These are phyloP conservation scores for Paraphaeosphaeria sporulosa DNA, from an alignment of 2,329 filamentous ascomycete genomes.

Conservation along the genomic window DNA sequence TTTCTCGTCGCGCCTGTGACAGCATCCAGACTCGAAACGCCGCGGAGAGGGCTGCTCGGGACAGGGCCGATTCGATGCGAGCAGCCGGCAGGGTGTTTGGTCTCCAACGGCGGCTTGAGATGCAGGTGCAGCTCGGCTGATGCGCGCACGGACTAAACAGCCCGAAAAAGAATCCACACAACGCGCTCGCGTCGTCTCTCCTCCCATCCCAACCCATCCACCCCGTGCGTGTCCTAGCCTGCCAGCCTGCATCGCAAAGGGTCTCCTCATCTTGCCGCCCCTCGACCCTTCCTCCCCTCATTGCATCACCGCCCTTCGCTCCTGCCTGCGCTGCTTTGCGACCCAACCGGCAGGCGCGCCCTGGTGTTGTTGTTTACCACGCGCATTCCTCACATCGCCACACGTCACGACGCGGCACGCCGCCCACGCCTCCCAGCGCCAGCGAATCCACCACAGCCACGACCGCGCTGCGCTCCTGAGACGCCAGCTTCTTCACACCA, in stretches of 20 bases:
- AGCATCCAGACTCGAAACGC: slow-evolving; percentile 16
- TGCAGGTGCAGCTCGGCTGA: slow-evolving; percentile 22
- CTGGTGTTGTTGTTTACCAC: slow-evolving; percentile 31
- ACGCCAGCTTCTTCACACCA: slow-evolving; percentile 9
- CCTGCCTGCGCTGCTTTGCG: slow-evolving; percentile 2
- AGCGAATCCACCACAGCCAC: slow-evolving; percentile 36
- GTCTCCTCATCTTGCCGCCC: slow-evolving; percentile 16
- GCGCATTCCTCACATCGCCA: slow-evolving; percentile 26
- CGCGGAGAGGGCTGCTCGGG: slow-evolving; percentile 6
- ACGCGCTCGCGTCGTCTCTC: slow-evolving; percentile 30
- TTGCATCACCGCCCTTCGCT: slow-evolving; percentile 26
- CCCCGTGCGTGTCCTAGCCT: slow-evolving; percentile 14
- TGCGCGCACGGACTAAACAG: slow-evolving; percentile 9
- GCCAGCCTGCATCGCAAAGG: slow-evolving; percentile 19
- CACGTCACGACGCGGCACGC: slow-evolving; percentile 26
- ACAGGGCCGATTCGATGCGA: slow-evolving; percentile 28
- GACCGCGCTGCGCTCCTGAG: slow-evolving; percentile 25
- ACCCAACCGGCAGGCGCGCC: slow-evolving; percentile 21
- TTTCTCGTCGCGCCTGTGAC: slow-evolving; percentile 23
- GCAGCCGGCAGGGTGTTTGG: slow-evolving; percentile 4
- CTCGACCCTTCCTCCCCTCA: neutral
- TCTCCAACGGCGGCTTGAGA: slow-evolving; percentile 20
- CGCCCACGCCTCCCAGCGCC: slow-evolving; percentile 17
- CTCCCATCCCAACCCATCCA: slow-evolving; percentile 22
- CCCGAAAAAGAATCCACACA: slow-evolving; percentile 28